These are phyloP conservation scores for Kalaharituber pfeilii DNA, from an alignment of 2,329 filamentous ascomycete genomes.

Conservation along the genomic window DNA sequence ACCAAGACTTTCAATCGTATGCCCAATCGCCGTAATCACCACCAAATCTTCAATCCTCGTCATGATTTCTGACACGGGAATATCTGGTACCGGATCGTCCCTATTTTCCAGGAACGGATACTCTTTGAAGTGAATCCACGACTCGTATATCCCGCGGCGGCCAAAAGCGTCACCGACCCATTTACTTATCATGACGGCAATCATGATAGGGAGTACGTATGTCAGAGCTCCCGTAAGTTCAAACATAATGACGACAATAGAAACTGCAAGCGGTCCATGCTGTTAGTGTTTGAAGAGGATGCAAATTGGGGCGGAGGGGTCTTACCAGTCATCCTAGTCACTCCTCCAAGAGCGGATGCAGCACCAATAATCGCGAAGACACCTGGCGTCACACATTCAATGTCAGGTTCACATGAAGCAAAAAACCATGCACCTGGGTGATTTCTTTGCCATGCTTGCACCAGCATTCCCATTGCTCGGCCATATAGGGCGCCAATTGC, in stretches of 20 bases:
- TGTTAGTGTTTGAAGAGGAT: not conserved
- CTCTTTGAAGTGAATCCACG: conserved; percentile 90
- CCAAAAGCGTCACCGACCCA: conserved; percentile 96
- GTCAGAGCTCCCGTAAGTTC: conserved; percentile 91
- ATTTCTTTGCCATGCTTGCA: conserved; percentile 71
- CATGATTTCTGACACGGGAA: conserved; percentile 78
- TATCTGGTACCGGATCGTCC: conserved; percentile 67
- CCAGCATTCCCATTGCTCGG: conserved; percentile 70
- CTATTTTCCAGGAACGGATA: conserved; percentile 92
- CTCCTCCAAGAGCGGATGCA: conserved; percentile 80
- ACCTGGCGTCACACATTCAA: conserved; percentile 77
- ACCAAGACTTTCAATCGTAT: conserved; percentile 47
- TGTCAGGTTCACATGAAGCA: conserved; percentile 62
- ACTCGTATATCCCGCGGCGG: conserved; percentile 85
- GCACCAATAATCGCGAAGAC: conserved; percentile 95
- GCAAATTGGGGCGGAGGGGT: not conserved
- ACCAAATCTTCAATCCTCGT: conserved; percentile 80
- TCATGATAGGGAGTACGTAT: conserved; percentile 96
- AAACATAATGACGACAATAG: conserved; percentile 98
- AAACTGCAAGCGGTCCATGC: conserved; percentile 36
- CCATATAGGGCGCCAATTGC: conserved; percentile 84
- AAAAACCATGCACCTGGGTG: conserved; percentile 67
- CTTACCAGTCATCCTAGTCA: conserved; percentile 64
- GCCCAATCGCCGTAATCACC: conserved; percentile 68
- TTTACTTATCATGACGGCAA: conserved; percentile 93